Evolutionary conservation across 768 basidiomycete species (phyloP), one percentile per base, ranked within the genome.

Genomic region (Lactifluus volemus): DNA sequence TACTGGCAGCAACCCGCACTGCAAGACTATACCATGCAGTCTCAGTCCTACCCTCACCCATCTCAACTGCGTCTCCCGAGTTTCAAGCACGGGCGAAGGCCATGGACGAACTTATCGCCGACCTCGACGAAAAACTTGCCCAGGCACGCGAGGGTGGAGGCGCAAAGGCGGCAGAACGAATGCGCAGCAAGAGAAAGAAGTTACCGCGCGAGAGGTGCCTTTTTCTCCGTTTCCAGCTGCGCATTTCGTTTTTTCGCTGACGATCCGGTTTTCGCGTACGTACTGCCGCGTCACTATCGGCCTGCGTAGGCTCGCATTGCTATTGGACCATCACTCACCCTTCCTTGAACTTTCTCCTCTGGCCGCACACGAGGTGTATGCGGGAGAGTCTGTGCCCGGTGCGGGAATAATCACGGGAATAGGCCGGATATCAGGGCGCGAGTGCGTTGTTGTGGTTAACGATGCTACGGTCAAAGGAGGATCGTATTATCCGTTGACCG

Each of bases 391-490:
- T 54, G 83, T 97, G 34, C 93, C 95, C 19, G 89, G 88, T 0
- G 94, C 92, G 1, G 95, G 93, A 3, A 81, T 98, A 47, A 89
- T 98, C 62, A 92, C 93, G 2, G 94, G 94, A 8, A 74, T 77
- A 42, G 78, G 78, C 2, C 77, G 89, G 34, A 84, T 94, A 42
- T 80, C 85, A 25, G 92, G 92, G 0, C 76, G 81, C 60, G 90
- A 95, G 72, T 94, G 91, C 68, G 84, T 97, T 65, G 73, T 98
- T 5, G 85, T 96, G 5, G 88, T 91, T n/a, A 98, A 97, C 71
- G 94, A 98, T 70, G 87, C 93, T 36, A 93, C 91, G 7, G 91
- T 93, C 30, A 94, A 94, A 71, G 93, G 93, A 14, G 93, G 93
- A 8, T 89, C 89, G 0, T 96, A 96, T 72, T 92, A 92, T 69